Conservation (phyloP, 2,329 filamentous ascomycete species). For the Ascochyta pisi region DNA sequence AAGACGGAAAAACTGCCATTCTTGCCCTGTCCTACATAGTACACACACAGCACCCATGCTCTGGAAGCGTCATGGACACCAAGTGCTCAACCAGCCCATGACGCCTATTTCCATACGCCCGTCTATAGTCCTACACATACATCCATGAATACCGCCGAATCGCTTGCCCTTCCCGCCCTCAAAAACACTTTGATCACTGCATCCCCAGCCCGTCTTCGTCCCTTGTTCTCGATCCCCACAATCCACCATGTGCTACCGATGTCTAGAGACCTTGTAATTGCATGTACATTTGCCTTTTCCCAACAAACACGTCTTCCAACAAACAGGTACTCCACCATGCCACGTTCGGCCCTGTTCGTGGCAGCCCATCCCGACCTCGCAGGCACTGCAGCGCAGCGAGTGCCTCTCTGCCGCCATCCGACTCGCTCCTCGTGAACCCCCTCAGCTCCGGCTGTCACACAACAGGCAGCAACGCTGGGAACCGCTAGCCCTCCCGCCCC, state of each 20-base stretch:
- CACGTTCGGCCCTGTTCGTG: background rate
- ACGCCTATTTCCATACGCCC: background rate
- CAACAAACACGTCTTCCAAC: background rate
- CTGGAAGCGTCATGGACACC: too few relatives aligned
- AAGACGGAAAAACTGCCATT: constrained; percentile 2
- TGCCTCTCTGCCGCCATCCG: constrained; percentile 2
- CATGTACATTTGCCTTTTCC: background rate
- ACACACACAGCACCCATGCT: background rate
- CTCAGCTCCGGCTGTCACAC: constrained; percentile 13
- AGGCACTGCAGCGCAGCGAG: background rate
- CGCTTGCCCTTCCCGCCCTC: constrained; percentile 12
- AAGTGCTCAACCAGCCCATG: constrained; percentile 6
- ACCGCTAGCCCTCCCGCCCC: constrained; percentile 30
- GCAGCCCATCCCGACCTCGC: too few relatives aligned
- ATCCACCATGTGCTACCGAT: background rate
- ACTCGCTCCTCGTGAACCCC: constrained; percentile 2
- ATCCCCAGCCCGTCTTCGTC: constrained; percentile 1
- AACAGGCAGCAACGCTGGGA: constrained; percentile 16
- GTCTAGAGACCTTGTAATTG: background rate
- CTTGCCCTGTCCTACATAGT: constrained; percentile 4
- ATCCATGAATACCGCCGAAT: constrained; percentile 4
- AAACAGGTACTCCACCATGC: background rate
- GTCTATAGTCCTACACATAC: background rate
- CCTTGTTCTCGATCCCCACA: background rate
- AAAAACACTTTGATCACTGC: constrained; percentile 8